Percentiles rank a stretch among this genome's conserved stretches.
Conservation (phyloP, 140 eudicot species). For the Flaveria floridana region DNA sequence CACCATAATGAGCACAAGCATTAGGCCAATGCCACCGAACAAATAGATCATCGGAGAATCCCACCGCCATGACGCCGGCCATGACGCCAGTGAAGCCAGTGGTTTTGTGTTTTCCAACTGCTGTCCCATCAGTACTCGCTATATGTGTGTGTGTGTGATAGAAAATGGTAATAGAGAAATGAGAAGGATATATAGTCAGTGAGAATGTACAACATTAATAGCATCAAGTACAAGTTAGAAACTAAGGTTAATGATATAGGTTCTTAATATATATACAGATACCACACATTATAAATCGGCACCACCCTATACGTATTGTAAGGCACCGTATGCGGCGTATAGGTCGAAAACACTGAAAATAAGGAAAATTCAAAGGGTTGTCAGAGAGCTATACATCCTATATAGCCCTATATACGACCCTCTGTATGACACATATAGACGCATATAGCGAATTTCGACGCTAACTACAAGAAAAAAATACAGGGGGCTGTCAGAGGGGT, state of each 20-base stretch:
- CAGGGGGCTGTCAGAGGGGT: no score
- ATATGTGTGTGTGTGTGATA: background rate
- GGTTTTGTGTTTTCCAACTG: constrained; percentile 26
- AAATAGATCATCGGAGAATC: constrained; percentile 51
- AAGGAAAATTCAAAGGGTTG: no score
- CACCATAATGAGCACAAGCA: constrained; percentile 45
- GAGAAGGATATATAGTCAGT: constrained; percentile 5
- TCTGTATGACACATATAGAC: no score
- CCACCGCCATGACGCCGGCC: constrained; percentile 32
- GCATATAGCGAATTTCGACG: no score
- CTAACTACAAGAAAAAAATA: no score
- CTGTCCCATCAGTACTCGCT: constrained; percentile 13
- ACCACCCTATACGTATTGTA: no score
- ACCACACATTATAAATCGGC: no score
- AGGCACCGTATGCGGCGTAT: no score
- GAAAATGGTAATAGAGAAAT: background rate
- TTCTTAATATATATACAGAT: no score
- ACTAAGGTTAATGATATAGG: background rate
- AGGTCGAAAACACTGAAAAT: no score
- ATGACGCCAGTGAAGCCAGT: background rate
- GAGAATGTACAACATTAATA: constrained; percentile 24
- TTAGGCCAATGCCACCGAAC: constrained; percentile 50
- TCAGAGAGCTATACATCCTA: no score
- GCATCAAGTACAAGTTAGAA: constrained; percentile 25
- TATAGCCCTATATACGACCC: no score